Conservation (phyloP, 441 rosid genomes). For the Gossypium laxum region DNA sequence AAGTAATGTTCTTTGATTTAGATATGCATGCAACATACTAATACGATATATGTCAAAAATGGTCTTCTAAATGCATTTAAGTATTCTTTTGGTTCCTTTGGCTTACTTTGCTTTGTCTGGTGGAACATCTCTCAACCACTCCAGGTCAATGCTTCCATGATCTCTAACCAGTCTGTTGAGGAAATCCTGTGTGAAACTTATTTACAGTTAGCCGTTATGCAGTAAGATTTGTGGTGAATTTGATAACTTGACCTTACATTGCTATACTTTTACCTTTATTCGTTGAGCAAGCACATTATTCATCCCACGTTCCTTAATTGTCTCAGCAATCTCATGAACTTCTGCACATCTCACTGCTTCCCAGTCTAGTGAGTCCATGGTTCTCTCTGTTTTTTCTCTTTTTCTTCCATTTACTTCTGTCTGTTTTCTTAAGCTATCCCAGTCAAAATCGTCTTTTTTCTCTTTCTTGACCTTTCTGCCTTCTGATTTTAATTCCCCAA, state of each 20-base stretch:
- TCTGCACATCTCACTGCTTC: constrained; percentile 47
- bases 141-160: constrained; percentile 53
- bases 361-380: constrained; percentile 58
- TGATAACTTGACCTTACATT: neutral
- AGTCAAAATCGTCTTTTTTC: constrained; percentile 37
- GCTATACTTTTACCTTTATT: constrained; percentile 39
- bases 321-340: constrained; percentile 40
- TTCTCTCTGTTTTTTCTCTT: constrained; percentile 36
- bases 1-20: constrained; percentile 3
- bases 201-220: constrained; percentile 20
- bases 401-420: constrained; percentile 28
- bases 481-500: constrained; percentile 32
- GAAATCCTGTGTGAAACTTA: constrained; percentile 42
- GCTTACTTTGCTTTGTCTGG: constrained; percentile 63
- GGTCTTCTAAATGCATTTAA: neutral
- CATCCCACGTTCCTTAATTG: constrained; percentile 64
- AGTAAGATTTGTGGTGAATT: neutral
- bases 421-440: constrained; percentile 55
- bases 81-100: neutral
- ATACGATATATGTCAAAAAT: neutral
- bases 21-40: neutral
- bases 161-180: constrained; percentile 47
- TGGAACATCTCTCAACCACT: constrained; percentile 71
- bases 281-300: constrained; percentile 60
- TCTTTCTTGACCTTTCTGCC: constrained; percentile 33